Evolutionary conservation across 257 asterid species (phyloP), one percentile per base, ranked within the genome.

Genomic region (Thymus quinquecostatus): DNA sequence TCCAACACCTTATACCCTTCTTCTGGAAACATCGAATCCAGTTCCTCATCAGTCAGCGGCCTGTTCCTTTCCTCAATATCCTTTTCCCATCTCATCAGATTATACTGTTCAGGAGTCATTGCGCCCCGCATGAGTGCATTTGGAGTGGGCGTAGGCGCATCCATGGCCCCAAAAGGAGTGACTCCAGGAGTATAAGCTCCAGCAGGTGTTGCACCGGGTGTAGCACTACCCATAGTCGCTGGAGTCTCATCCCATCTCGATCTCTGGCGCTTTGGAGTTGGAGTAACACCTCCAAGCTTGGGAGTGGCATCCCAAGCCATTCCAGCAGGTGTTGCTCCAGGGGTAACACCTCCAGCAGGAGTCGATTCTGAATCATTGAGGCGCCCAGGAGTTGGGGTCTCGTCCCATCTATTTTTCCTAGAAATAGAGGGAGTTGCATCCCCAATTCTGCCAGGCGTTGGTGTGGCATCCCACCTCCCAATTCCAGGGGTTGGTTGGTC

Each of bases 231-330:
- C 89, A 92, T 88, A 13, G 96, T 83, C 30, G 98, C 98, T 8
- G 98, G 98, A 33, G 98, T 92, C 78, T 92, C 98, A 66, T 92
- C 98, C 98, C 98, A 92, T 81, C 98, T 92, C 5, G 98, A 92
- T 80, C 96, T 89, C 87, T 92, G 98, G 69, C 94, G 80, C 82
- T 92, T 89, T 1, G 98, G 98, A 2, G 96, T 92, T 6, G 98
- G 98, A 8, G 97, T 92, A 28, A 91, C 95, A 49, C 95, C 97
- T 68, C 87, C 83, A 53, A 84, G 77, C 82, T 91, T 89, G 0
- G 96, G 97, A 0, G 97, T 91, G 34, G 97, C 87, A 80, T 91
- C 97, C 97, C 97, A 91, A 38, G 93, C 86, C 97, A 91, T 91
- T 55, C 97, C 97, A 55, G 96, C 85, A 58, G 97, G 97, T 2